Evolutionary conservation across 2,329 filamentous ascomycete genomes (phyloP).

Genomic region (Paramyrothecium roridum): DNA sequence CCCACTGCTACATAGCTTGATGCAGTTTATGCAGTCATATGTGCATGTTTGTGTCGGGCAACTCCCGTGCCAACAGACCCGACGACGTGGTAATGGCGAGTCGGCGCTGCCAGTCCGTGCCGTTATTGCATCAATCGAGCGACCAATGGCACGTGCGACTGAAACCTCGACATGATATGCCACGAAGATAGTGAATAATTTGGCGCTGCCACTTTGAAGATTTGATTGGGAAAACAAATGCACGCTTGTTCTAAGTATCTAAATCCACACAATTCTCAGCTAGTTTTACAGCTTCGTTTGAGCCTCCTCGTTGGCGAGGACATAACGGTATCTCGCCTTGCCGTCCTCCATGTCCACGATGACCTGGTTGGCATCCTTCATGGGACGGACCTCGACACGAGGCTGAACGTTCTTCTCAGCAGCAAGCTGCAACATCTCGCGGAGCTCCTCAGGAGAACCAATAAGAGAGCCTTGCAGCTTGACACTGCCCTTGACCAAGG

Average conservation of each 20-base stretch:
- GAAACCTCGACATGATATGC: too few relatives aligned
- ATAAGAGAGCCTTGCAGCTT: slow-evolving; percentile 42
- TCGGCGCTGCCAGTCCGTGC: too few relatives aligned
- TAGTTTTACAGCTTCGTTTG: not conserved
- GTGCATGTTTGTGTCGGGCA: too few relatives aligned
- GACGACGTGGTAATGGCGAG: too few relatives aligned
- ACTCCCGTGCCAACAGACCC: too few relatives aligned
- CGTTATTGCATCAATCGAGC: too few relatives aligned
- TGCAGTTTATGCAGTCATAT: too few relatives aligned
- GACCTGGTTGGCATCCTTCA: slow-evolving; percentile 52
- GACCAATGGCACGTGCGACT: too few relatives aligned
- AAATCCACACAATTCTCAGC: not conserved
- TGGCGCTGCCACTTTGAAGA: too few relatives aligned
- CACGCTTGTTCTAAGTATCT: not conserved
- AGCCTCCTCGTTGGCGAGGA: slow-evolving; percentile 35
- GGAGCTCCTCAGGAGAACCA: slow-evolving; percentile 52
- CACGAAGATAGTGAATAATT: too few relatives aligned
- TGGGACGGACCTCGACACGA: slow-evolving; percentile 50
- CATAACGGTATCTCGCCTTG: slow-evolving; percentile 44
- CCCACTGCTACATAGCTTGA: not conserved
- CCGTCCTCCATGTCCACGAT: slow-evolving; percentile 53
- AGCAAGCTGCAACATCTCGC: slow-evolving; percentile 56
- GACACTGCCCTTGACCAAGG: slow-evolving; percentile 1
- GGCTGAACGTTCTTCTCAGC: slow-evolving; percentile 52
- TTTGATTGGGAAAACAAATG: not conserved